Base-by-base conservation (phyloP, 768 basidiomycete species). In the Nidularia pulvinata region DNA sequence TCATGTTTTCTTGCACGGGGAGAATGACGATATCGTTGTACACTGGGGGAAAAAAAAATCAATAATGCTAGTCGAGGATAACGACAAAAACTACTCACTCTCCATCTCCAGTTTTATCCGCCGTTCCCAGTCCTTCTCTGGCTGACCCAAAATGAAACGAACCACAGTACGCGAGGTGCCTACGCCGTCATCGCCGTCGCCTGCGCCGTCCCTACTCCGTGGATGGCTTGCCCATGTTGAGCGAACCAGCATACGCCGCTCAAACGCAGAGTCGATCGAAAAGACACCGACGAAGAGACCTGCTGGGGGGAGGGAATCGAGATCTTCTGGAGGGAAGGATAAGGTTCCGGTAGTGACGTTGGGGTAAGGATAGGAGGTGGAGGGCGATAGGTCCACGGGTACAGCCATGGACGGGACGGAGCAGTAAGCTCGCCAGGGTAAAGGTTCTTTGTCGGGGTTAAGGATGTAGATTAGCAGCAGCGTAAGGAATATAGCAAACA, bases 351-450 rank as follows among this genome's bases (percentile, higher is more conserved):
- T 55, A n/a, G 72, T 66, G 45, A 62, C 55, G 53, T 74, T 69
- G 48, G 74, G 67, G 67, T 71, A 80, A 56, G 61, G 67, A 64
- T 74, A 65, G 19, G 78, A 59, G 6, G 77, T 62, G 51, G 74
- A 65, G 57, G 54, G 80, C 60, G 58, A 75, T 71, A 49, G 82
- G 71, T 63, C 73, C 68, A 49, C 74, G 62, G 57, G 78, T 74
- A 53, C 76, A 59, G 47, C 78, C 32, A 69, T 62, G 7, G 65
- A 80, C 4, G 88, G 88, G 51, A 85, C 78, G 22, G 90, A 83
- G 71, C 96, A 98, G 67, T 96, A 97, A 19, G 88, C 85, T 60
- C 94, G 85, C 95, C 95, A 98, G 46, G 95, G 95, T 6, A 97
- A 75, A 19, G 94, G 89, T 50, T 90, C 87, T 69, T 97, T 98